Evolutionary conservation across 2,329 filamentous ascomycete genomes (phyloP).

Genomic region (Colletotrichum brevisporum): DNA sequence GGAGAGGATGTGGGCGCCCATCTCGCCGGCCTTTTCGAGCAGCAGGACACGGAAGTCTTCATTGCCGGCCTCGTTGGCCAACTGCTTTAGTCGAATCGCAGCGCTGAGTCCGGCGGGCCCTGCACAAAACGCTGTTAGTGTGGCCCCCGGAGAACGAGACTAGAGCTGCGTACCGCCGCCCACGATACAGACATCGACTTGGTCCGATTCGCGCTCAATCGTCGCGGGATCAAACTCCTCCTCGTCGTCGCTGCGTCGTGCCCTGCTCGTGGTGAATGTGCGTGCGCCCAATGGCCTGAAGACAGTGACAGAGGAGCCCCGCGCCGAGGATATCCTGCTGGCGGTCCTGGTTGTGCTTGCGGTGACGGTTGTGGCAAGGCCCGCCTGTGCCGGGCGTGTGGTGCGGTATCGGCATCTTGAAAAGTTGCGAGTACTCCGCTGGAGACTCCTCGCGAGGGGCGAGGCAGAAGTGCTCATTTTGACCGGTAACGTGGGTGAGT

Average conservation of each 20-base stretch:
- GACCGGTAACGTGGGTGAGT: background rate
- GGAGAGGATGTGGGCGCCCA: conserved; percentile 95
- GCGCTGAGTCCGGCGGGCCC: conserved; percentile 93
- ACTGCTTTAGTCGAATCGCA: conserved; percentile 94
- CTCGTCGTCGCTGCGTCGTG: conserved; percentile 44
- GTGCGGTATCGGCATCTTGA: conserved; percentile 47
- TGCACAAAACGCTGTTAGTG: conserved; percentile 45
- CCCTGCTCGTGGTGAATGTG: conserved; percentile 38
- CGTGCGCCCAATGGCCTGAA: conserved; percentile 28
- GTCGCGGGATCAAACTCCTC: conserved; percentile 76
- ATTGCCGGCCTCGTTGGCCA: conserved; percentile 94
- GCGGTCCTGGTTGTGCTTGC: conserved; percentile 8
- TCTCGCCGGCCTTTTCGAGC: conserved; percentile 93
- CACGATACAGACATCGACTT: conserved; percentile 97
- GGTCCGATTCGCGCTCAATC: conserved; percentile 89
- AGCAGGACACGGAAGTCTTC: conserved; percentile 95
- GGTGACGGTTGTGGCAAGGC: conserved; percentile 31
- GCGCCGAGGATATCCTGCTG: conserved; percentile 15
- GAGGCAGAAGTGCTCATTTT: conserved; percentile 40
- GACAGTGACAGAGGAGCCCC: conserved; percentile 20
- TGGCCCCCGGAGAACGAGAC: conserved; percentile 35
- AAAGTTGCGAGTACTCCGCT: conserved; percentile 53
- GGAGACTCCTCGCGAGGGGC: conserved; percentile 57
- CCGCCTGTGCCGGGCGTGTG: conserved; percentile 38
- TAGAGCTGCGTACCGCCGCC: conserved; percentile 75